These are phyloP conservation scores for Paracorniculantispora psalliotae DNA, from an alignment of 2,329 filamentous ascomycete species.

Conservation along the genomic window DNA sequence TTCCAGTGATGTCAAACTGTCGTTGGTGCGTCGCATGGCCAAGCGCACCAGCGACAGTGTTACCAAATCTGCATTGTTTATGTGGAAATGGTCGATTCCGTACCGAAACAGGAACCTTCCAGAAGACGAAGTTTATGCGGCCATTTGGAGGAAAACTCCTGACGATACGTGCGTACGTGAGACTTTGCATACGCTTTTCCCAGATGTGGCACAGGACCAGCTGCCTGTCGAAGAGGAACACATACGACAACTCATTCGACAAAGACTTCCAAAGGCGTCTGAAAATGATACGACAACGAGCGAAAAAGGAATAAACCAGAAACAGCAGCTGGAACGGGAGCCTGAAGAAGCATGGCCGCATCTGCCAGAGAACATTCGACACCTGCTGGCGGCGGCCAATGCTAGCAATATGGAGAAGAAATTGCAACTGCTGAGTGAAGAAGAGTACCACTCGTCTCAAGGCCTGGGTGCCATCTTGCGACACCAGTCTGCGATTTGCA, in stretches of 20 bases:
- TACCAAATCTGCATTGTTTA: neutral
- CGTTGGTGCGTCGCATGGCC: no score
- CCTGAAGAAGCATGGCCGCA: slow-evolving; percentile 14
- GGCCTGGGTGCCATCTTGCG: slow-evolving; percentile 9
- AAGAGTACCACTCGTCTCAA: slow-evolving; percentile 12
- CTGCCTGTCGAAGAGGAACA: slow-evolving; percentile 12
- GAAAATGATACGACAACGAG: neutral
- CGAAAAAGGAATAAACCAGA: neutral
- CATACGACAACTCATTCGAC: slow-evolving; percentile 12
- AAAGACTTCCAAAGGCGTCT: neutral
- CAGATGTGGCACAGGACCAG: slow-evolving; percentile 9
- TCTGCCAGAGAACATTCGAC: slow-evolving; percentile 6
- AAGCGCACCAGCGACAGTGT: neutral
- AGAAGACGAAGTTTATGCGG: slow-evolving; percentile 13
- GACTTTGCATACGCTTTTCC: slow-evolving; percentile 6
- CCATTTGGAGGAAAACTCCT: slow-evolving; percentile 10
- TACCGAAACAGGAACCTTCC: slow-evolving; percentile 18
- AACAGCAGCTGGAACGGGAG: neutral
- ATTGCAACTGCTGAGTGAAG: slow-evolving; percentile 7
- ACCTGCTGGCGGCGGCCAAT: slow-evolving; percentile 15
- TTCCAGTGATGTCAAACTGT: no score
- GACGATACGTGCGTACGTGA: neutral
- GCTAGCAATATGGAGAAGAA: slow-evolving; percentile 16
- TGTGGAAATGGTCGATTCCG: slow-evolving; percentile 19
- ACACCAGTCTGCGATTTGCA: slow-evolving; percentile 10